Evolutionary conservation across 1,139 yeast genomes (phyloP).

Genomic region (Lizanozyma gosingica): DNA sequence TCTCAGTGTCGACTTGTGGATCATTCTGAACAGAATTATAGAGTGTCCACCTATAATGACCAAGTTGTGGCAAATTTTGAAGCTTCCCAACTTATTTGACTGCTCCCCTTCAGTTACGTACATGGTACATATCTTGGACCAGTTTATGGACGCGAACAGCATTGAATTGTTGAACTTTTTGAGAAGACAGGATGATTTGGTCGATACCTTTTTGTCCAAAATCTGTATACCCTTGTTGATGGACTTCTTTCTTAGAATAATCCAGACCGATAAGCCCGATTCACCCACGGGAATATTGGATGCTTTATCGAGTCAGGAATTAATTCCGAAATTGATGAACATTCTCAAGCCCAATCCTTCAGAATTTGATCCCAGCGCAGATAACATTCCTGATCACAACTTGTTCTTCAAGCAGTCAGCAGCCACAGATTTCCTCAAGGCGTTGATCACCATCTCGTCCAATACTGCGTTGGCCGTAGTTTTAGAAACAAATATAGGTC

Average conservation of each 20-base stretch:
- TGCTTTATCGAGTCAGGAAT: conserved; percentile 38
- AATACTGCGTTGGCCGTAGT: conserved; percentile 31
- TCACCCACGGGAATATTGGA: conserved; percentile 57
- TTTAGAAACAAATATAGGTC: conserved; percentile 41
- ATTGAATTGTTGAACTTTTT: conserved; percentile 45
- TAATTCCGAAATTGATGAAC: conserved; percentile 44
- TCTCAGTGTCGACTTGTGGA: conserved; percentile 36
- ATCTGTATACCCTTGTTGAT: conserved; percentile 50
- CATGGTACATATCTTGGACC: conserved; percentile 36
- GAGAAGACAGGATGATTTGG: conserved; percentile 41
- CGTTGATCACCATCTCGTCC: conserved; percentile 90
- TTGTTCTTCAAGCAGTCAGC: conserved; percentile 74
- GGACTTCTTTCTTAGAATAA: conserved; percentile 49
- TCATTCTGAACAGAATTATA: conserved; percentile 35
- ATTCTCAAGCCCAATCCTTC: conserved; percentile 38
- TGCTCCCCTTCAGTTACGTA: conserved; percentile 27
- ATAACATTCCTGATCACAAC: conserved; percentile 22
- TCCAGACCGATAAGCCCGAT: conserved; percentile 59
- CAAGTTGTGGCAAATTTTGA: conserved; percentile 35
- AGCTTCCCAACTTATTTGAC: conserved; percentile 29
- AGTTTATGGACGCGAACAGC: conserved; percentile 38
- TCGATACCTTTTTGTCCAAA: conserved; percentile 45
- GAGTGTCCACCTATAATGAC: conserved; percentile 35
- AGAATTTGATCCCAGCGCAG: conserved; percentile 16
- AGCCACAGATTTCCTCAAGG: conserved; percentile 91